These are phyloP conservation scores for Hanseniaspora lindneri DNA, from an alignment of 805 yeast genomes.

Conservation along the genomic window DNA sequence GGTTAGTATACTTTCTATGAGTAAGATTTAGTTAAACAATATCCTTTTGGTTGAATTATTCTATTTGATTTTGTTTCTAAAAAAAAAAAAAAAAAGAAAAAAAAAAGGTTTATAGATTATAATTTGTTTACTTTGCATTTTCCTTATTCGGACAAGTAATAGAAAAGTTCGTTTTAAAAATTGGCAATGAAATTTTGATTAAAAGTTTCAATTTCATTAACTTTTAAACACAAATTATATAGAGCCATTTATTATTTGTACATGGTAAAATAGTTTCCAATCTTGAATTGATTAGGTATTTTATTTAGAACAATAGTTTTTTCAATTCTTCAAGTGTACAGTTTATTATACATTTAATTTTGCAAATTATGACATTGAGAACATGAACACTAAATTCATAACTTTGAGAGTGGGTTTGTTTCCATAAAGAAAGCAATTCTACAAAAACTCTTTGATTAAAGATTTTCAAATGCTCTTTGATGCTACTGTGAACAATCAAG, in stretches of 20 bases:
- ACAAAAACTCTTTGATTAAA: slow-evolving; percentile 15
- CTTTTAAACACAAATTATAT: too few species aligned
- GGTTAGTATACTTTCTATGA: too few species aligned
- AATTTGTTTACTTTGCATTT: not conserved
- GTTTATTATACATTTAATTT: not conserved
- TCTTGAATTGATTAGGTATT: not conserved
- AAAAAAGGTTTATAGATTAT: too few species aligned
- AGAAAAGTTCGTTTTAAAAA: too few species aligned
- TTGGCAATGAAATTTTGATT: too few species aligned
- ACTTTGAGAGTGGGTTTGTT: not conserved
- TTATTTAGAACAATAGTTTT: slow-evolving; percentile 5
- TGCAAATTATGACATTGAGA: not conserved
- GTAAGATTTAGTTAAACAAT: too few species aligned
- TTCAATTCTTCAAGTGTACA: slow-evolving; percentile 9
- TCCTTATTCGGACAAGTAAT: not conserved
- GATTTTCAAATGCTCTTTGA: not conserved
- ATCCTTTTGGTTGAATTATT: too few species aligned
- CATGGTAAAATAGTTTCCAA: too few species aligned
- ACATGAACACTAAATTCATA: not conserved
- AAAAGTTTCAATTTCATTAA: too few species aligned
- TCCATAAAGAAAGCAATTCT: slow-evolving; percentile 6
- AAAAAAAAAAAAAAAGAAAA: not conserved
- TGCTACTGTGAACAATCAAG: not conserved
- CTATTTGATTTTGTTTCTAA: too few species aligned
- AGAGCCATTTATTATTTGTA: too few species aligned